Evolutionary conservation across 768 basidiomycete genomes (phyloP).

Genomic region (Mycena olivaceomarginata): DNA sequence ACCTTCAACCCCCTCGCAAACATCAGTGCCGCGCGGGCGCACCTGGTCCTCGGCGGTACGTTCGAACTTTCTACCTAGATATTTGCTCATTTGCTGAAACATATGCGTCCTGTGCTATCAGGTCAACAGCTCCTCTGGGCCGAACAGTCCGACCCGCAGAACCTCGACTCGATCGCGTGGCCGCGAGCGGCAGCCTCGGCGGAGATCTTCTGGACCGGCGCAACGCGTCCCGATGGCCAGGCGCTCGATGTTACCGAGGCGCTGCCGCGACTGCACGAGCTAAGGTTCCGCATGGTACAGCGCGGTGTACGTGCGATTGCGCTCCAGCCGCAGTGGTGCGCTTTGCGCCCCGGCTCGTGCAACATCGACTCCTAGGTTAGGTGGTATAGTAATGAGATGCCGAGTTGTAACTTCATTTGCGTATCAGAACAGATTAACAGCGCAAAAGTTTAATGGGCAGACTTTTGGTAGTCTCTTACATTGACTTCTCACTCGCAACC

Average conservation of each 20-base stretch:
- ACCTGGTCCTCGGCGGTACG: conserved; percentile 82
- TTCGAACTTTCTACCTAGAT: conserved; percentile 6
- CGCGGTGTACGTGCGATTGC: conserved; percentile 76
- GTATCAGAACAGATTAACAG: no score
- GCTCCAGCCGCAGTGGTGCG: conserved; percentile 86
- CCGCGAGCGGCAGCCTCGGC: conserved; percentile 83
- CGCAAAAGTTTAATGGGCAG: no score
- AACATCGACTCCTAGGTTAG: conserved; percentile 58
- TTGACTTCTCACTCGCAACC: no score
- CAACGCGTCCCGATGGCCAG: conserved; percentile 60
- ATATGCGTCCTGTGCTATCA: conserved; percentile 42
- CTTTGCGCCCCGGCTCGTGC: conserved; percentile 75
- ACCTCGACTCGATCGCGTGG: conserved; percentile 83
- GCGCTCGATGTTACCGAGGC: conserved; percentile 67
- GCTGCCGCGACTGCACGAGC: conserved; percentile 79
- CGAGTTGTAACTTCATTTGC: no score
- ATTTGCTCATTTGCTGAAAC: background rate
- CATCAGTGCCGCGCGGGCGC: conserved; percentile 65
- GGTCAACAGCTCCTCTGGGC: conserved; percentile 84
- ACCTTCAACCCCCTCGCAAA: conserved; percentile 84
- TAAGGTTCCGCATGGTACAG: conserved; percentile 76
- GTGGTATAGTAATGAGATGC: no score
- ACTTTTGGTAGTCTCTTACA: no score
- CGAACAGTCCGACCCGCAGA: conserved; percentile 82
- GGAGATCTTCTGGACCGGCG: conserved; percentile 87